Percentiles rank a stretch among this genome's conserved stretches.
Conservation (phyloP, 495 filamentous ascomycete genomes). For the Tuber melanosporum region DNA sequence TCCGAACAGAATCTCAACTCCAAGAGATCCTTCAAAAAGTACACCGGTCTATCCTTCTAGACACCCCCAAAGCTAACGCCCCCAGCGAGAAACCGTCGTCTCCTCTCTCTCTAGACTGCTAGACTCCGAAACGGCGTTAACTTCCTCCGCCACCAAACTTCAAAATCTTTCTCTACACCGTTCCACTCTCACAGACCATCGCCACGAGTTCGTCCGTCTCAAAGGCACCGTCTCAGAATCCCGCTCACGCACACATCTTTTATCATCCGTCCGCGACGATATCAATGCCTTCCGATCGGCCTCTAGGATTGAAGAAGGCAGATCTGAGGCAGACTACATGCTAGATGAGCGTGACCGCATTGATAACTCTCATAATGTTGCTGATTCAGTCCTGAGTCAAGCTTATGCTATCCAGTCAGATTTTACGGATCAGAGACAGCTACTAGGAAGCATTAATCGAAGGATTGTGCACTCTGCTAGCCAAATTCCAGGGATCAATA, state of each 20-base stretch:
- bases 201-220: constrained; percentile 70
- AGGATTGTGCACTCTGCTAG: constrained; percentile 81
- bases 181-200: constrained; percentile 81
- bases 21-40: constrained; percentile 78
- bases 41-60: constrained; percentile 22
- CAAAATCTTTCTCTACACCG: constrained; percentile 89
- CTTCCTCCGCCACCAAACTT: constrained; percentile 84
- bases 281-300: constrained; percentile 80
- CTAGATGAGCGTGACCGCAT: constrained; percentile 77
- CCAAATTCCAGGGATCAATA: constrained; percentile 88
- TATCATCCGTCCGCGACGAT: constrained; percentile 82
- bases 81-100: constrained; percentile 76
- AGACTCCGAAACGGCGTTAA: constrained; percentile 85
- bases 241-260: constrained; percentile 83
- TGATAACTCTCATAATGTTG: constrained; percentile 78
- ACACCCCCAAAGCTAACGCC: constrained; percentile 18
- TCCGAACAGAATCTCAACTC: constrained; percentile 67
- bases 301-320: constrained; percentile 35
- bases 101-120: constrained; percentile 79
- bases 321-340: constrained; percentile 86
- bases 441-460: constrained; percentile 74
- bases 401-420: constrained; percentile 94
- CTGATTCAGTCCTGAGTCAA: constrained; percentile 87
- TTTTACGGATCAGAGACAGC: constrained; percentile 81
- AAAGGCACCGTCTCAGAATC: constrained; percentile 60